phyloP scores from a whole-genome alignment of 108 stramenopile species.

The Nitzschia sp. region DNA sequence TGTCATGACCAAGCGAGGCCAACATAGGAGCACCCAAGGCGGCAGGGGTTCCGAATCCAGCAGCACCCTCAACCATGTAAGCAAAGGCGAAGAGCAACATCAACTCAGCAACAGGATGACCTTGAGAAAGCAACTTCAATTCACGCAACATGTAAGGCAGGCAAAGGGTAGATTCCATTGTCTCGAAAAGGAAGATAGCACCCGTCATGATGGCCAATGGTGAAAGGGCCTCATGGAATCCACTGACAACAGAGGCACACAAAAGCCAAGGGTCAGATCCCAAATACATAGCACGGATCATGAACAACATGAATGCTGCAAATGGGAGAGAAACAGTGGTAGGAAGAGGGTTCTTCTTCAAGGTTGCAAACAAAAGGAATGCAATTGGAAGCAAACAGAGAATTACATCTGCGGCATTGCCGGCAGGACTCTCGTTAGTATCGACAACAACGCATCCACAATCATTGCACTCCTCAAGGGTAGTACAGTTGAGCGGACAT shows the following conservation, averaged over 20 bases:
- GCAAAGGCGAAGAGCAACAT: slow-evolving; percentile 58
- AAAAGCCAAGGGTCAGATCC: slow-evolving; percentile 44
- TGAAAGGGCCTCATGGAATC: slow-evolving; percentile 57
- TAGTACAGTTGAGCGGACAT: too few relatives aligned
- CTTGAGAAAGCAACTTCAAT: slow-evolving; percentile 57
- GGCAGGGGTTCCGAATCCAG: slow-evolving; percentile 68
- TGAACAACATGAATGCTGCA: slow-evolving; percentile 53
- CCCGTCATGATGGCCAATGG: slow-evolving; percentile 59
- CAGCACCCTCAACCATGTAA: slow-evolving; percentile 65
- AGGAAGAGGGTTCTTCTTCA: slow-evolving; percentile 44
- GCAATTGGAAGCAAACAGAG: slow-evolving; percentile 55
- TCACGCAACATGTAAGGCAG: slow-evolving; percentile 76
- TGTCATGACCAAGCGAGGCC: slow-evolving; percentile 44
- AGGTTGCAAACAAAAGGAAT: slow-evolving; percentile 42
- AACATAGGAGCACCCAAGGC: slow-evolving; percentile 68
- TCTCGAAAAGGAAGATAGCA: slow-evolving; percentile 60
- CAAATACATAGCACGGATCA: slow-evolving; percentile 58
- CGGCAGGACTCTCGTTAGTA: too few relatives aligned
- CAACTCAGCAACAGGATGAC: slow-evolving; percentile 55
- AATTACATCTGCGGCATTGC: slow-evolving; percentile 10
- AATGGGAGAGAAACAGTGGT: slow-evolving; percentile 50
- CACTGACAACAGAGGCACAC: slow-evolving; percentile 45
- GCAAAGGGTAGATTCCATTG: slow-evolving; percentile 63
- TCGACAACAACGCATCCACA: too few relatives aligned
- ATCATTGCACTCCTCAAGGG: too few relatives aligned